A percentile compares a stretch with the other conserved stretches of the same genome.
Evolutionary conservation across 208 protist genomes (phyloP).

Genomic region (Willaertia magna): DNA sequence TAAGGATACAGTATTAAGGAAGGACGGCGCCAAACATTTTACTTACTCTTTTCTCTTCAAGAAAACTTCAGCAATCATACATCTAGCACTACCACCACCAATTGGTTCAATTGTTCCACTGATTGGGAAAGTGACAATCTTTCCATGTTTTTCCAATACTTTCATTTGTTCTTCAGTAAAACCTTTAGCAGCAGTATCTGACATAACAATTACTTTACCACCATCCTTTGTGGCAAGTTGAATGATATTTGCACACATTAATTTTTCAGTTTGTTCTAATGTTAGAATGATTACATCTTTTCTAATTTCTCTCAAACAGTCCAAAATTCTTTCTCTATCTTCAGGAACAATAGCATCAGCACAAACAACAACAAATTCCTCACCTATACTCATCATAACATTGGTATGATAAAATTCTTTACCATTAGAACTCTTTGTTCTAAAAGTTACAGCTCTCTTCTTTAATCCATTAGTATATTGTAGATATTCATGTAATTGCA

Average conservation of each 20-base stretch:
- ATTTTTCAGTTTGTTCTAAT: constrained; percentile 2
- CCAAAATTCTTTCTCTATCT: not conserved
- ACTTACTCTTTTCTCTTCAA: too few species aligned
- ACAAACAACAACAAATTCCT: constrained; percentile 4
- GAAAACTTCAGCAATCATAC: constrained; percentile 8
- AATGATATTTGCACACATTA: constrained; percentile 7
- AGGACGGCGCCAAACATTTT: too few species aligned
- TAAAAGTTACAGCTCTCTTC: not conserved
- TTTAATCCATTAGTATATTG: not conserved
- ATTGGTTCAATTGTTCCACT: constrained; percentile 1
- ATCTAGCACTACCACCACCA: constrained; percentile 8
- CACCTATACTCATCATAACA: constrained; percentile 12
- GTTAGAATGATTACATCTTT: not conserved
- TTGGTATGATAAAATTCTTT: constrained; percentile 13
- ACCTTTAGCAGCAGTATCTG: not conserved
- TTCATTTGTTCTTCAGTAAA: not conserved
- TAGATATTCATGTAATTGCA: not conserved
- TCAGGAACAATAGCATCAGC: not conserved
- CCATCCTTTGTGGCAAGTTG: not conserved
- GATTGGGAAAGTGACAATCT: not conserved
- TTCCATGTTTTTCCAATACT: not conserved
- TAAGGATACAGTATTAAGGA: too few species aligned
- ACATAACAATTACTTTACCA: not conserved
- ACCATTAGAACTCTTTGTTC: not conserved
- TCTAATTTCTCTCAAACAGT: not conserved